Evolutionary conservation across 768 basidiomycete species (phyloP), one percentile per base, ranked within the genome.

Genomic region (Panaeolus cyanescens): DNA sequence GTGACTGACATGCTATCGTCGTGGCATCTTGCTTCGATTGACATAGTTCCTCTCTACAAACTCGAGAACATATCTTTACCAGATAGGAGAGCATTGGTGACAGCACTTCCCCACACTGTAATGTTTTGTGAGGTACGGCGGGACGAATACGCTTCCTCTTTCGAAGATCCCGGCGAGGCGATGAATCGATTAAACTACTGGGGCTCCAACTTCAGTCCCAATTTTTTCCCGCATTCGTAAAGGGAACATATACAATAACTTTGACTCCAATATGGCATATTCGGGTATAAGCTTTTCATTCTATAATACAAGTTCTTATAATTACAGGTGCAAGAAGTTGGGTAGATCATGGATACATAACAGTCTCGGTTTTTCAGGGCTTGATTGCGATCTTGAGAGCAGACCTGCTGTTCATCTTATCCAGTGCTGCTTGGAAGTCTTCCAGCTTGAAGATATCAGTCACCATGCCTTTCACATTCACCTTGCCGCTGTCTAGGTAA

Each of bases 401-500:
- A 32, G 79, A 79, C 65, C 86, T 79, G 63, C 83, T 85, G 65
- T 75, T 84, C 87, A 91, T 88, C 76, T 89, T 90, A 71, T 91
- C 84, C 59, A 92, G 73, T 3, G 90, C 90, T 22, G 77, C 75
- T 71, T 90, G 87, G 71, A 84, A 91, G 56, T 91, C 85, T 56
- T 88, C 85, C 57, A 92, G 72, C 64, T 84, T 85, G 75, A 83
- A 91, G 13, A 85, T 70, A 67, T 91, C 84, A 28, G 92, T 69
- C 22, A 78, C 76, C 75, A 93, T 91, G n/a, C 90, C 91, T 72
- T 89, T 88, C 22, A 90, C 84, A 58, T 80, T 89, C 68, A 95
- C 80, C 77, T 93, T 95, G 6, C 92, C 91, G 64, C 86, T 85
- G 67, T 96, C 94, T 19, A 96, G 85, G 72, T 95, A 95, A 12